A percentile compares a stretch with the other conserved stretches of the same genome.
Conservation (phyloP, 1,139 yeast genomes). For the Taphrina deformans region DNA sequence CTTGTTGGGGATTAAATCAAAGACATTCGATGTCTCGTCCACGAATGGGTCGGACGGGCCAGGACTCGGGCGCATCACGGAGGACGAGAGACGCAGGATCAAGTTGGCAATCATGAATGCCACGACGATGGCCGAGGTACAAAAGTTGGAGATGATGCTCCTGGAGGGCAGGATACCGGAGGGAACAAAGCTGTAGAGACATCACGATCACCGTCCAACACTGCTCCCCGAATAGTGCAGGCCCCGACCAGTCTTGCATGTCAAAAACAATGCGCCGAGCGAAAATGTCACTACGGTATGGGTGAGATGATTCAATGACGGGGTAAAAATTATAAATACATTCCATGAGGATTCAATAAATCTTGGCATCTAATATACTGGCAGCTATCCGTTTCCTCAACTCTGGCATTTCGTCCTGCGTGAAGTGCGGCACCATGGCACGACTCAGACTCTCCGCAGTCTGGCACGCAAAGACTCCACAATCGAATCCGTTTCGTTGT, state of each 20-base stretch:
- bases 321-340: background rate
- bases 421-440: slow-evolving; percentile 53
- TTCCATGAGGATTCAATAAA: slow-evolving; percentile 8
- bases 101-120: slow-evolving; percentile 61
- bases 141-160: slow-evolving; percentile 57
- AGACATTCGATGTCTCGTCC: slow-evolving; percentile 39
- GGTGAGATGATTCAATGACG: no score
- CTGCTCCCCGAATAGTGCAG: no score
- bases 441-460: slow-evolving; percentile 65
- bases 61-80: slow-evolving; percentile 50
- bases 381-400: slow-evolving; percentile 73
- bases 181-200: background rate
- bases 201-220: no score
- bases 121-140: slow-evolving; percentile 69
- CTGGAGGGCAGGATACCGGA: slow-evolving; percentile 37
- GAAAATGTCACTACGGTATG: no score
- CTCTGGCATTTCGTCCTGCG: slow-evolving; percentile 67
- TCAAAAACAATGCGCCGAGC: no score
- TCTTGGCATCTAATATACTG: slow-evolving; percentile 45
- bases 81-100: slow-evolving; percentile 56
- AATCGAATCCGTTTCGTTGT: slow-evolving; percentile 87
- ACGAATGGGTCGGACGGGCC: slow-evolving; percentile 33
- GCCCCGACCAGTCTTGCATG: no score
- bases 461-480: slow-evolving; percentile 91
- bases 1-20: slow-evolving; percentile 42